Base-by-base conservation (phyloP, 371 early-diverging fungal species). In the Mortierella sp. region DNA sequence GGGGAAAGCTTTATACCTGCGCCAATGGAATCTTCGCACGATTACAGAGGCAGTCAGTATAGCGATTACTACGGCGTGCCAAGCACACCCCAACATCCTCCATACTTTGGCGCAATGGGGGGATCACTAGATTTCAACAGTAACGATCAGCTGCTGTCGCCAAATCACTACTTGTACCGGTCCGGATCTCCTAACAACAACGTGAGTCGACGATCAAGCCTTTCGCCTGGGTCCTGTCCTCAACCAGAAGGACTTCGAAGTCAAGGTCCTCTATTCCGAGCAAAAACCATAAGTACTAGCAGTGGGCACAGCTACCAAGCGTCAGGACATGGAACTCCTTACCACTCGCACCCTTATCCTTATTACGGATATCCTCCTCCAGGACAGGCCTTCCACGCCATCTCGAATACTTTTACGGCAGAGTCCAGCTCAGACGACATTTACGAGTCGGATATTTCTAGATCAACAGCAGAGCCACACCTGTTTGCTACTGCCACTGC, bases 181-280 rank as follows among this genome's bases (percentile, higher is more conserved):
- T 35, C 37, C 22, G 52, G 40, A 2, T 18, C 45, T 22, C 14
- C 16, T 3, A 66, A 61, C 16, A 11, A n/a, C 28, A 66, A 60
- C n/a, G 8, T 60, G 35, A 64, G 57, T 61, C 65, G 68, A 20
- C 60, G 71, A 22, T 70, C 78, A 0, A 78, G 73, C 43, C 78
- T 69, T 35, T 78, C 78, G 1, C 70, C 78, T 4, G 73, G 70
- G 1, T 12, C 62, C 14, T 57, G 59, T 22, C 70, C 73, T 5
- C 37, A 52, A 5, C 37, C 51, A 16, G 51, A 68, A 40, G 0
- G 3, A 9, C 5, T 26, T 18, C 40, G 26, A 26, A 62, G 2
- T 20, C 26, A 24, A 26, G 26, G 62, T 28, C 62, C 43, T 0
- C 5, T 52, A 1, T 49, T 60, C n/a, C n/a, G 75, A 12, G 64